These are phyloP conservation scores for Chytriomyces sp. DNA, from an alignment of 192 early-diverging fungal species.

Conservation along the genomic window DNA sequence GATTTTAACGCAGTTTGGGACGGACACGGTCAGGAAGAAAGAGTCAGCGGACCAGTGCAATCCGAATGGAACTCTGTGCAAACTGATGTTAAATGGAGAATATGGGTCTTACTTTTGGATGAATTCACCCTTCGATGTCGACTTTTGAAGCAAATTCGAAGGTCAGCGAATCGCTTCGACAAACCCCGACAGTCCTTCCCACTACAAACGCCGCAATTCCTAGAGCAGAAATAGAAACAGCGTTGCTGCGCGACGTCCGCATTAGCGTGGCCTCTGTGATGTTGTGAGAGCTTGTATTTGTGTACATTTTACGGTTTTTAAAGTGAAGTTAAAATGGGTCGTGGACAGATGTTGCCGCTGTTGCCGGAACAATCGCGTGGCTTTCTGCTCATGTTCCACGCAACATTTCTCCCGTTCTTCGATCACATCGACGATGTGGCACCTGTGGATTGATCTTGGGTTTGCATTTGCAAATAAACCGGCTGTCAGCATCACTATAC, in stretches of 20 bases:
- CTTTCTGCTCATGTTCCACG: neutral
- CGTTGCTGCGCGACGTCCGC: slow-evolving; percentile 17
- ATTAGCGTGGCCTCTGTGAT: neutral
- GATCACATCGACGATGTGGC: slow-evolving; percentile 15
- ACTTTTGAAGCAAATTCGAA: too few relatives aligned
- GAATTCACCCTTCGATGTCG: too few relatives aligned
- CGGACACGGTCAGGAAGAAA: too few relatives aligned
- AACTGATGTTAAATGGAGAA: too few relatives aligned
- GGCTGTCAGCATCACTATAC: slow-evolving; percentile 60
- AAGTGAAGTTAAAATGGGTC: slow-evolving; percentile 29
- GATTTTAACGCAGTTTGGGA: too few relatives aligned
- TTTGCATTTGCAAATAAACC: neutral
- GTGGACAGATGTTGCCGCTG: slow-evolving; percentile 1
- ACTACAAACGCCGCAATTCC: too few relatives aligned
- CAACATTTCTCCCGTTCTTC: slow-evolving; percentile 7
- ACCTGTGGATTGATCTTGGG: slow-evolving; percentile 8
- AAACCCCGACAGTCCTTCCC: too few relatives aligned
- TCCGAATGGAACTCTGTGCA: too few relatives aligned
- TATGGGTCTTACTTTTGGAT: too few relatives aligned
- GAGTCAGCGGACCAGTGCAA: too few relatives aligned
- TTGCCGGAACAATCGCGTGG: slow-evolving; percentile 3
- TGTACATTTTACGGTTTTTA: neutral
- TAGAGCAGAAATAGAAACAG: neutral
- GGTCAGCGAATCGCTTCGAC: too few relatives aligned
- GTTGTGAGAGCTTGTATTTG: neutral